A percentile compares a stretch with the other conserved stretches of the same genome.
phyloP scores from a whole-genome alignment of 2,329 filamentous ascomycete species.

The Tolypocladium inflatum region DNA sequence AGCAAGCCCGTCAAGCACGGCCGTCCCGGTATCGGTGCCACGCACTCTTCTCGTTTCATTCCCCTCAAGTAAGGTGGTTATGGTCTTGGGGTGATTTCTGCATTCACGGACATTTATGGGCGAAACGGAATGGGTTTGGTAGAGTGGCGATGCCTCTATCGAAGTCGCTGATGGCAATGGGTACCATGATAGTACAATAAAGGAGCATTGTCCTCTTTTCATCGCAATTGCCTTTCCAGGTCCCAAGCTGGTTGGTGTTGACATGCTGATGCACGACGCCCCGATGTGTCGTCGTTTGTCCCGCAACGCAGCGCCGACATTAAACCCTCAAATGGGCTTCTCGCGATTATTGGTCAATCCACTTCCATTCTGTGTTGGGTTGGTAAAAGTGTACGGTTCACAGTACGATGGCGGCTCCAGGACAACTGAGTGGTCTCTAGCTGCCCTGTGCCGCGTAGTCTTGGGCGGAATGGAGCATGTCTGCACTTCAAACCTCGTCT shows the following conservation, averaged over 20 bases:
- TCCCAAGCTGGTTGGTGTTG: neutral
- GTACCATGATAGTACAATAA: conserved; percentile 35
- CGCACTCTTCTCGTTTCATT: conserved; percentile 99
- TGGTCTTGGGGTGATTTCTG: conserved; percentile 41
- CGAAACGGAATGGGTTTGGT: conserved; percentile 49
- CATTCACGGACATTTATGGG: conserved; percentile 47
- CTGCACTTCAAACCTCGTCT: neutral
- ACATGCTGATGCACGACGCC: neutral
- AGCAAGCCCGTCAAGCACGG: conserved; percentile 99
- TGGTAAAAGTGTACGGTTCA: neutral
- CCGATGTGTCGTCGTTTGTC: neutral
- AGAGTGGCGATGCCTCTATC: conserved; percentile 33
- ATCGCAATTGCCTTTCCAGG: conserved; percentile 3
- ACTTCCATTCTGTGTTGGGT: neutral
- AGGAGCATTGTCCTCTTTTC: conserved; percentile 25
- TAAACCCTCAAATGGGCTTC: neutral
- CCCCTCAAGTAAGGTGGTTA: conserved; percentile 90
- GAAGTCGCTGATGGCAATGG: conserved; percentile 35
- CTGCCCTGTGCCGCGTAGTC: neutral
- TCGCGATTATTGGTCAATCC: neutral
- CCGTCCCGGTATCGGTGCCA: conserved; percentile 99
- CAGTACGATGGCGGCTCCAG: neutral
- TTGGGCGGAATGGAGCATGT: neutral
- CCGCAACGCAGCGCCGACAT: neutral
- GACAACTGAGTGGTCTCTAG: neutral